These are phyloP conservation scores for Boletus pseudopeckii DNA, from an alignment of 768 basidiomycete genomes.

Conservation along the genomic window DNA sequence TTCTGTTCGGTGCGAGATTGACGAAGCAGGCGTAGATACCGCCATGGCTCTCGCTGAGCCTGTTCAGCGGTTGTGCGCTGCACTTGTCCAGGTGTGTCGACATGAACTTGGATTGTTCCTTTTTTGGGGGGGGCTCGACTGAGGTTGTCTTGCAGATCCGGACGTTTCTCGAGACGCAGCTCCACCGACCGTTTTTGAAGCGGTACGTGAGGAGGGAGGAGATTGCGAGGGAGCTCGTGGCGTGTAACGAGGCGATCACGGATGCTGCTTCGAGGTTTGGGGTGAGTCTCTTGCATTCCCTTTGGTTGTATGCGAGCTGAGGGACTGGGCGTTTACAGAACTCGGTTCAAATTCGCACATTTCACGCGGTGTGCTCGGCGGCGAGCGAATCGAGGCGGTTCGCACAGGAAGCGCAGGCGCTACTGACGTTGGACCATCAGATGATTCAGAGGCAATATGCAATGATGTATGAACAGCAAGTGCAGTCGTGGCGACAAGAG, in stretches of 20 bases:
- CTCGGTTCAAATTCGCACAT: constrained; percentile 51
- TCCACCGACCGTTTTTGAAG: constrained; percentile 70
- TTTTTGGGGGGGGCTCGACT: background rate
- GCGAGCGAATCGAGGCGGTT: constrained; percentile 25
- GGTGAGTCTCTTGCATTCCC: constrained; percentile 7
- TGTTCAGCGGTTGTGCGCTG: constrained; percentile 31
- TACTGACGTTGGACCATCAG: constrained; percentile 17
- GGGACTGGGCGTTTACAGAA: constrained; percentile 26
- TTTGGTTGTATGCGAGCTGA: background rate
- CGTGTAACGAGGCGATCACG: constrained; percentile 50
- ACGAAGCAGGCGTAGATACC: constrained; percentile 52
- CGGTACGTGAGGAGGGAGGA: constrained; percentile 75
- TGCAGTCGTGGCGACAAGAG: constrained; percentile 1
- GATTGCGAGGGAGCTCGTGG: constrained; percentile 48
- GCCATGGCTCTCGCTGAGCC: constrained; percentile 49
- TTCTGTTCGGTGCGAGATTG: constrained; percentile 59
- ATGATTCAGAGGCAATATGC: constrained; percentile 11
- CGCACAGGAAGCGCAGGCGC: constrained; percentile 18
- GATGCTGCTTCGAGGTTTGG: constrained; percentile 39
- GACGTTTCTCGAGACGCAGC: constrained; percentile 54
- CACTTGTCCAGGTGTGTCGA: constrained; percentile 44
- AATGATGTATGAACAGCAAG: constrained; percentile 5
- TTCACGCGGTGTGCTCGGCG: constrained; percentile 45
- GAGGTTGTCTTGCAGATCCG: constrained; percentile 37
- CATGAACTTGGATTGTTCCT: too few species aligned